A percentile compares a stretch with the other conserved stretches of the same genome.
Evolutionary conservation across 139 green algal species (phyloP).

Genomic region (Astrephomene gubernaculifera): DNA sequence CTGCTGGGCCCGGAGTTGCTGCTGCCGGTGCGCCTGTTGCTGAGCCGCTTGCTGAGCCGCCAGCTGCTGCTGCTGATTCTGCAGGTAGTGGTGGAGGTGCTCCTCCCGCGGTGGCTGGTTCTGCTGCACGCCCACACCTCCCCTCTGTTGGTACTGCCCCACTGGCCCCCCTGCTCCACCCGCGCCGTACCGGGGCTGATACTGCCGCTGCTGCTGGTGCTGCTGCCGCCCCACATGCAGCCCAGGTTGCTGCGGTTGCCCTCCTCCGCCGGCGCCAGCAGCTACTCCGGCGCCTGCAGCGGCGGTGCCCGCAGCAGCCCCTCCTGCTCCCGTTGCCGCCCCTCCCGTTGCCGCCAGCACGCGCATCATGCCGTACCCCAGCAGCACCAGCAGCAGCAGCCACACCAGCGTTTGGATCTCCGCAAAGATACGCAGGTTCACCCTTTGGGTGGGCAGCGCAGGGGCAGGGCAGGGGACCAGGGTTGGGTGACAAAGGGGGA

Average conservation of each 20-base stretch:
- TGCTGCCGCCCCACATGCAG: not conserved
- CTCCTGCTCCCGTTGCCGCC: not conserved
- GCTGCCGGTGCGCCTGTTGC: not conserved
- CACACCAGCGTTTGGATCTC: slow-evolving; percentile 76
- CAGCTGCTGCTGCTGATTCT: not conserved
- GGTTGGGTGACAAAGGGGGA: too few species aligned
- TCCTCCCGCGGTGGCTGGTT: not conserved
- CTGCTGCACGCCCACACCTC: too few species aligned
- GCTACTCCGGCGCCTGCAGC: not conserved
- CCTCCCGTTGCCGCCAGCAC: not conserved
- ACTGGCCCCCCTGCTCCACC: too few species aligned
- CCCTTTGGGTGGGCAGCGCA: slow-evolving; percentile 25
- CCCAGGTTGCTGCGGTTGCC: not conserved
- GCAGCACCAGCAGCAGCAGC: slow-evolving; percentile 57
- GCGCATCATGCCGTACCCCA: not conserved
- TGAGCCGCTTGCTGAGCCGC: not conserved
- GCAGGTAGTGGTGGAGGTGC: not conserved
- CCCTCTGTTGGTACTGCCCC: too few species aligned
- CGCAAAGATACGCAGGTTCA: slow-evolving; percentile 84
- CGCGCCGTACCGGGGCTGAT: not conserved
- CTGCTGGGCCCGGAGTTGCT: not conserved
- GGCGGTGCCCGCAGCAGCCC: not conserved
- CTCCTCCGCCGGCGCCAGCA: not conserved
- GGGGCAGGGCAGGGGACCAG: not conserved
- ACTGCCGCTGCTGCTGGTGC: not conserved